phyloP scores from a whole-genome alignment of 176 grass and related monocot genomes.

The Avena sativa region DNA sequence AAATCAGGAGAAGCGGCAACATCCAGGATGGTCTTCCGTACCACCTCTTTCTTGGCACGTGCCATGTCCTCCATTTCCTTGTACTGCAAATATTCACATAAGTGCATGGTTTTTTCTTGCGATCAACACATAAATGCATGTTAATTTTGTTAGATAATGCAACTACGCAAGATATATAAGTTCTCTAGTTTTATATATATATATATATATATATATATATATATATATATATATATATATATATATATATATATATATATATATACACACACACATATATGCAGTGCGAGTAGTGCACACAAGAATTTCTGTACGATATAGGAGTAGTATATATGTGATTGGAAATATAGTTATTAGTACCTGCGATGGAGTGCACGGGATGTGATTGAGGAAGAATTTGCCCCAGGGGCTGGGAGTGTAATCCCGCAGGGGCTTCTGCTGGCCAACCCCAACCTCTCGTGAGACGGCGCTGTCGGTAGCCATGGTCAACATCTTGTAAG shows the following conservation, averaged over 20 bases:
- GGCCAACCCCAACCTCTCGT: not conserved
- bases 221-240: too few relatives aligned
- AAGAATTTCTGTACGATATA: too few relatives aligned
- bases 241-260: too few relatives aligned
- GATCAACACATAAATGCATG: not conserved
- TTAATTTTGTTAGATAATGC: too few relatives aligned
- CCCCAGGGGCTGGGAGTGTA: conserved; percentile 15
- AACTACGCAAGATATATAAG: too few relatives aligned
- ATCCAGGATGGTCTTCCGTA: not conserved
- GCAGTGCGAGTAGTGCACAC: too few relatives aligned
- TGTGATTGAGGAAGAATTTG: conserved; percentile 9
- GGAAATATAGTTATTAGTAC: not conserved
- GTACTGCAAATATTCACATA: not conserved
- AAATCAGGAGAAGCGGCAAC: not conserved
- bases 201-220: too few relatives aligned
- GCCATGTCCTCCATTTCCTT: conserved; percentile 20
- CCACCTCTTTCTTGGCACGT: not conserved
- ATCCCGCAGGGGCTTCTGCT: not conserved
- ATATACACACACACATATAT: too few relatives aligned
- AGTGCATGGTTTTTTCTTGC: not conserved
- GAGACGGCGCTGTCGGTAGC: not conserved
- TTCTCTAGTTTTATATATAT: too few relatives aligned
- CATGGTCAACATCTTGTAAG: not conserved
- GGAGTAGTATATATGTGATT: not conserved
- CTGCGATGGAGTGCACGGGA: not conserved